Evolutionary conservation across 352 stramenopile species (phyloP).

Genomic region (Phytophthora ohioensis): DNA sequence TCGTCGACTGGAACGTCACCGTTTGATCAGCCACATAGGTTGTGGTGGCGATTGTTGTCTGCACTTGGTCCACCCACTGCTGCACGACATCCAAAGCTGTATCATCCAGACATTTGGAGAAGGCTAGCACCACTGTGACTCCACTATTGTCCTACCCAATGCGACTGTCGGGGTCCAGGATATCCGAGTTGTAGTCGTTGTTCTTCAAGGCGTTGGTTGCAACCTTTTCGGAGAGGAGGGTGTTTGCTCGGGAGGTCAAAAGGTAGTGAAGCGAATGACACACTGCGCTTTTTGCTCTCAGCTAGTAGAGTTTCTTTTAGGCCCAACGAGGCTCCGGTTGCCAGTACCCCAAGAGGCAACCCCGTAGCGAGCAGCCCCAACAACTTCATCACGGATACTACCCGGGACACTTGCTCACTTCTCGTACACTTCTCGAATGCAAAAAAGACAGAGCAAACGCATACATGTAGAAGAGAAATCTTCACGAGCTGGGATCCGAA

Average conservation of each 20-base stretch:
- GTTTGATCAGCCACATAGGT: neutral
- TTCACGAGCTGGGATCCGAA: too few species aligned
- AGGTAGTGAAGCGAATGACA: conserved; percentile 30
- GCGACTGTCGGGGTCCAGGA: neutral
- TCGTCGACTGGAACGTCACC: conserved; percentile 47
- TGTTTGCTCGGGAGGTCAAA: conserved; percentile 28
- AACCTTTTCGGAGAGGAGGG: conserved; percentile 25
- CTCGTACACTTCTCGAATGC: neutral
- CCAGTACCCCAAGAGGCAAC: conserved; percentile 17
- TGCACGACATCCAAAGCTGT: conserved; percentile 47
- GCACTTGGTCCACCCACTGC: conserved; percentile 52
- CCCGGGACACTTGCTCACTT: neutral
- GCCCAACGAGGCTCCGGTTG: conserved; percentile 25
- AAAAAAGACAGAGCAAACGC: neutral
- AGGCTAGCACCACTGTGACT: conserved; percentile 55
- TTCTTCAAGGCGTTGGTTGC: conserved; percentile 14
- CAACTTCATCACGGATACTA: conserved; percentile 29
- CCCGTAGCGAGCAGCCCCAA: conserved; percentile 26
- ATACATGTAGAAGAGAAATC: too few species aligned
- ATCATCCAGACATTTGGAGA: conserved; percentile 71
- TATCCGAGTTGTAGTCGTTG: conserved; percentile 2
- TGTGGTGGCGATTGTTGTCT: conserved; percentile 13
- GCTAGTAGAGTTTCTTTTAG: conserved; percentile 36
- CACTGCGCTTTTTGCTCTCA: conserved; percentile 22
- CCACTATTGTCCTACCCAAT: conserved; percentile 30